These are phyloP conservation scores for Trebouxia sp. DNA, from an alignment of 139 green algal species.

Conservation along the genomic window DNA sequence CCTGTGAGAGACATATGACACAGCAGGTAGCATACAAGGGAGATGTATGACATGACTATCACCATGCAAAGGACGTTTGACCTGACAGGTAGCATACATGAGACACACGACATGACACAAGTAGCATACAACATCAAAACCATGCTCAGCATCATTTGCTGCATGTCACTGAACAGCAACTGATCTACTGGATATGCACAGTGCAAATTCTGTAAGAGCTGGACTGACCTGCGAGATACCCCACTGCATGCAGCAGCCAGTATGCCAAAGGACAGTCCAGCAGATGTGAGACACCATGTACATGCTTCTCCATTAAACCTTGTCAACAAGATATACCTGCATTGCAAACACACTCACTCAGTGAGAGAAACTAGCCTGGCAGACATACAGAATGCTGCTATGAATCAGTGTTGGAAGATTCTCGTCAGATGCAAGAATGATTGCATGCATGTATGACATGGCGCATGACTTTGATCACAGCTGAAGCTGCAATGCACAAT, in stretches of 20 bases:
- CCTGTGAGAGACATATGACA: not conserved
- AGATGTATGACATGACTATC: too few relatives aligned
- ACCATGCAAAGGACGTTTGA: too few relatives aligned
- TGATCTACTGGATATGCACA: too few relatives aligned
- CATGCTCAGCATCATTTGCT: too few relatives aligned
- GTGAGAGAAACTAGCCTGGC: too few relatives aligned
- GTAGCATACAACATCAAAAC: too few relatives aligned
- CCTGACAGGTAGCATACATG: too few relatives aligned
- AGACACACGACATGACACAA: too few relatives aligned
- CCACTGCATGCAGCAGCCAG: not conserved
- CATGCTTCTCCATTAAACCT: conserved; percentile 68
- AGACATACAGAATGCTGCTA: not conserved
- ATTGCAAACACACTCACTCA: not conserved
- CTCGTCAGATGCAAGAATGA: not conserved
- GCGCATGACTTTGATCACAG: not conserved
- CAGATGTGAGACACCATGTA: conserved; percentile 78
- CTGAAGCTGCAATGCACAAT: not conserved
- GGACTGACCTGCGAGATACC: conserved; percentile 22
- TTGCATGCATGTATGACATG: not conserved
- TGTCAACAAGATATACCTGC: conserved; percentile 64
- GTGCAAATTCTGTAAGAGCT: too few relatives aligned
- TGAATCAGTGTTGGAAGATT: not conserved
- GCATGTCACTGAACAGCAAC: too few relatives aligned
- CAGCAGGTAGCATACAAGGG: not conserved
- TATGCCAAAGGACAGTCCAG: conserved; percentile 62